A percentile compares a stretch with the other conserved stretches of the same genome.
Evolutionary conservation across 2,329 filamentous ascomycete genomes (phyloP).

Genomic region (Fusarium nelsonii): DNA sequence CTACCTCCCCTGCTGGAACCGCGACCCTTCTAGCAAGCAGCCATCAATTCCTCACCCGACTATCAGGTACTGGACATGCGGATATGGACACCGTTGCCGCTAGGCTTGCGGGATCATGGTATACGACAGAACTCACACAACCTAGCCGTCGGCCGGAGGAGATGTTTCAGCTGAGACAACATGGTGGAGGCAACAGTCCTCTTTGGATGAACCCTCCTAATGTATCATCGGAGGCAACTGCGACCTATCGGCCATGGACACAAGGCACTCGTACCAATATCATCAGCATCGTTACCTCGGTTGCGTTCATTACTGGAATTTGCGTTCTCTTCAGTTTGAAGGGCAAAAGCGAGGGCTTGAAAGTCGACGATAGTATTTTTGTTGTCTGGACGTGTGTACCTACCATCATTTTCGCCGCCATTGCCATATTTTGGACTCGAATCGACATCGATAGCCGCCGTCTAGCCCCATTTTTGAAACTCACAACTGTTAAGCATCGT

Average conservation of each 20-base stretch:
- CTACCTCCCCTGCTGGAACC: constrained; percentile 47
- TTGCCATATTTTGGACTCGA: constrained; percentile 43
- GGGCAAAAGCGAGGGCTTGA: constrained; percentile 37
- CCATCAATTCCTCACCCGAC: constrained; percentile 40
- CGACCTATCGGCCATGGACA: constrained; percentile 47
- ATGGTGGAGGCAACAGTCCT: constrained; percentile 38
- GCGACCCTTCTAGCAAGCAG: constrained; percentile 46
- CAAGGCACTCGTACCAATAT: constrained; percentile 30
- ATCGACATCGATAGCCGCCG: constrained; percentile 47
- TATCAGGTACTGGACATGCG: constrained; percentile 44
- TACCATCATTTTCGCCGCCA: constrained; percentile 40
- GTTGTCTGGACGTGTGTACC: constrained; percentile 47
- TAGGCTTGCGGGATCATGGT: constrained; percentile 48
- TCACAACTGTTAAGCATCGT: constrained; percentile 35
- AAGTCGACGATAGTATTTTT: constrained; percentile 37
- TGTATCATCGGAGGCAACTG: constrained; percentile 27
- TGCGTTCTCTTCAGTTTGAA: constrained; percentile 42
- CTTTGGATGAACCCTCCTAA: constrained; percentile 24
- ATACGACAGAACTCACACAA: constrained; percentile 45
- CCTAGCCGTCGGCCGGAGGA: constrained; percentile 40
- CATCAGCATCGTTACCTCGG: constrained; percentile 29
- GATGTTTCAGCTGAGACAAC: constrained; percentile 46
- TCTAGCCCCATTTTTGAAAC: constrained; percentile 45
- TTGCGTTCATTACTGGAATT: constrained; percentile 37
- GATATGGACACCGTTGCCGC: constrained; percentile 41